Evolutionary conservation across 345 rosid species (phyloP).

Genomic region (Salix exigua): DNA sequence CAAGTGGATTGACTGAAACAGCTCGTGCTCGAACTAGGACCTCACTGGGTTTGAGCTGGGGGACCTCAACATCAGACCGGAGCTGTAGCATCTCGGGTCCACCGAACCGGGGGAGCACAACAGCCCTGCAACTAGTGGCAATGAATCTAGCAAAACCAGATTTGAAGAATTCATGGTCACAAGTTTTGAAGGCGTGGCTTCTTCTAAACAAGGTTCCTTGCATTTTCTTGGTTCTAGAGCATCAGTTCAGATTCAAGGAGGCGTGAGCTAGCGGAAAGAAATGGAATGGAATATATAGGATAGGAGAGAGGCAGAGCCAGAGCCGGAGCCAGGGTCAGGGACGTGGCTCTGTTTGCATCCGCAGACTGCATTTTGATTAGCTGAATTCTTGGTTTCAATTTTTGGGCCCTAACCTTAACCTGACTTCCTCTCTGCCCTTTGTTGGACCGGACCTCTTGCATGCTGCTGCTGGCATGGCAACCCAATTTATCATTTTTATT

Average conservation of each 20-base stretch:
- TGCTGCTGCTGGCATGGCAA: too few relatives aligned
- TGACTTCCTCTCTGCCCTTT: too few relatives aligned
- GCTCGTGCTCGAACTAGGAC: conserved; percentile 83
- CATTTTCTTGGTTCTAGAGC: conserved; percentile 20
- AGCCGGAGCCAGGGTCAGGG: not conserved
- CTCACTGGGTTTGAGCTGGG: conserved; percentile 69
- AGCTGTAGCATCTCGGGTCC: conserved; percentile 85
- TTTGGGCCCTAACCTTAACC: too few relatives aligned
- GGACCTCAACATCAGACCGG: conserved; percentile 65
- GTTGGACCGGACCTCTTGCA: too few relatives aligned
- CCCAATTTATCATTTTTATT: too few relatives aligned
- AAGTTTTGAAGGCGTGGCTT: conserved; percentile 2
- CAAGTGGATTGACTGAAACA: conserved; percentile 89
- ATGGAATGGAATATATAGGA: not conserved
- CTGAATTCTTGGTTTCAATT: too few relatives aligned
- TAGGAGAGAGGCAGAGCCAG: not conserved
- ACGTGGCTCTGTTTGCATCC: conserved; percentile 25
- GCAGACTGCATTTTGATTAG: not conserved
- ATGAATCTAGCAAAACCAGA: conserved; percentile 35
- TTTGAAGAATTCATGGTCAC: not conserved
- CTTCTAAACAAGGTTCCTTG: conserved; percentile 4
- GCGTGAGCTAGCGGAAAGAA: not conserved
- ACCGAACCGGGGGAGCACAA: conserved; percentile 79
- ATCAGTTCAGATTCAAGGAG: not conserved
- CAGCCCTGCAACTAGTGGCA: conserved; percentile 76